These are phyloP conservation scores for Russula emetica DNA, from an alignment of 768 basidiomycete species.

Conservation along the genomic window DNA sequence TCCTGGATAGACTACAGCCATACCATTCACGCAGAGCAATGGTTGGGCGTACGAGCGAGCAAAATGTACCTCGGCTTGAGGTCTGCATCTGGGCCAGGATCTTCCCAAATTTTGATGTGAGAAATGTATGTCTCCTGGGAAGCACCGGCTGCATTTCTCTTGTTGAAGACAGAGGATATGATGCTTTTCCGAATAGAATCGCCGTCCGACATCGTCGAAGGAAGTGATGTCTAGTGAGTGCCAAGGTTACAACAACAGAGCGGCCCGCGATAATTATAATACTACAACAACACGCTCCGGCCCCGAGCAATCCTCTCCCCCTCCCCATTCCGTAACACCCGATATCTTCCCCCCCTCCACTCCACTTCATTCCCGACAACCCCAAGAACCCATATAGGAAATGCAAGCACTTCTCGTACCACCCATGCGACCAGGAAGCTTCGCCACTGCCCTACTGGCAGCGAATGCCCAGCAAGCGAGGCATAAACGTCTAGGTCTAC, in stretches of 20 bases:
- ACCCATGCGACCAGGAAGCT: slow-evolving; percentile 76
- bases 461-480: slow-evolving; percentile 64
- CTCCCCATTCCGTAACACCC: slow-evolving; percentile 65
- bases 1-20: slow-evolving; percentile 40
- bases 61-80: slow-evolving; percentile 88
- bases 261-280: slow-evolving; percentile 9
- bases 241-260: not conserved
- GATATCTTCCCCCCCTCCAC: slow-evolving; percentile 84
- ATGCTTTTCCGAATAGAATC: slow-evolving; percentile 64
- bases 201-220: slow-evolving; percentile 37
- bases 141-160: slow-evolving; percentile 56
- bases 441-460: slow-evolving; percentile 46
- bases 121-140: slow-evolving; percentile 78
- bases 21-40: slow-evolving; percentile 3
- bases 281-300: not conserved
- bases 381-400: slow-evolving; percentile 85
- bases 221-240: not conserved
- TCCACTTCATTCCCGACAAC: slow-evolving; percentile 74
- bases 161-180: slow-evolving; percentile 78
- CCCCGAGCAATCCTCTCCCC: slow-evolving; percentile 11
- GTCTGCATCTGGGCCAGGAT: slow-evolving; percentile 60
- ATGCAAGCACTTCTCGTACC: slow-evolving; percentile 71
- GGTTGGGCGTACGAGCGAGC: slow-evolving; percentile 72
- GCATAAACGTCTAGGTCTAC: slow-evolving; percentile 82
- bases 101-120: slow-evolving; percentile 94